Percentiles rank a stretch among this genome's conserved stretches.
phyloP scores from a whole-genome alignment of 2,329 filamentous ascomycete species.

The Calycina herbarum region DNA sequence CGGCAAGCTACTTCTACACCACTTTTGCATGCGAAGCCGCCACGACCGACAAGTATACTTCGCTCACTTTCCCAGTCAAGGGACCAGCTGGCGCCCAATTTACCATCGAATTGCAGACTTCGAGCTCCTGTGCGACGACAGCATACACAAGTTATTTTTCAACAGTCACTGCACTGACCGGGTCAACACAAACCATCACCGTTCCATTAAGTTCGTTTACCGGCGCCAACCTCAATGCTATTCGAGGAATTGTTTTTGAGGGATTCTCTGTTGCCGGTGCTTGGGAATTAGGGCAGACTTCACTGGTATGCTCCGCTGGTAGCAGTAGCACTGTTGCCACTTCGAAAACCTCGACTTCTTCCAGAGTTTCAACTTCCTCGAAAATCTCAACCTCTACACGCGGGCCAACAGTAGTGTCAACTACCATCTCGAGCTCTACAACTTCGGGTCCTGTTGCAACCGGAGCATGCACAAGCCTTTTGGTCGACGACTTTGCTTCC shows the following conservation, averaged over 20 bases:
- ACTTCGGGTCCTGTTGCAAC: slow-evolving; percentile 14
- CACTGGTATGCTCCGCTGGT: slow-evolving; percentile 44
- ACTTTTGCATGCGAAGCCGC: slow-evolving; percentile 50
- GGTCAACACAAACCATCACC: slow-evolving; percentile 49
- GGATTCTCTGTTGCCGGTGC: slow-evolving; percentile 40
- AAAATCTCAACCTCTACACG: neutral
- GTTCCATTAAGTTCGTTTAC: slow-evolving; percentile 51
- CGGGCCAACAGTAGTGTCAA: neutral
- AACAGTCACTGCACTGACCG: slow-evolving; percentile 49
- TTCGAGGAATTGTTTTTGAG: slow-evolving; percentile 47
- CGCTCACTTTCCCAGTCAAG: slow-evolving; percentile 49
- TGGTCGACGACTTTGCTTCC: slow-evolving; percentile 61
- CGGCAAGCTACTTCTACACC: slow-evolving; percentile 54
- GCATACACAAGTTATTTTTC: slow-evolving; percentile 46
- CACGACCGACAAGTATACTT: slow-evolving; percentile 47
- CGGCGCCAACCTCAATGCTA: slow-evolving; percentile 50
- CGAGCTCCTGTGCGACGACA: slow-evolving; percentile 44
- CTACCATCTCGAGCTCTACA: neutral
- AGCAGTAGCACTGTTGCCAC: neutral
- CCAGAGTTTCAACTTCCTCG: neutral
- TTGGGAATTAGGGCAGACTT: slow-evolving; percentile 51
- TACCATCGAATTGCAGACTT: slow-evolving; percentile 49
- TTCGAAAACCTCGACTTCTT: neutral
- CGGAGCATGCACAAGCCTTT: slow-evolving; percentile 42
- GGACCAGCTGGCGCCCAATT: slow-evolving; percentile 44